Evolutionary conservation across 1,284 basidiomycete species (phyloP), one percentile per base, ranked within the genome.

Genomic region (Crepidotus sp.): DNA sequence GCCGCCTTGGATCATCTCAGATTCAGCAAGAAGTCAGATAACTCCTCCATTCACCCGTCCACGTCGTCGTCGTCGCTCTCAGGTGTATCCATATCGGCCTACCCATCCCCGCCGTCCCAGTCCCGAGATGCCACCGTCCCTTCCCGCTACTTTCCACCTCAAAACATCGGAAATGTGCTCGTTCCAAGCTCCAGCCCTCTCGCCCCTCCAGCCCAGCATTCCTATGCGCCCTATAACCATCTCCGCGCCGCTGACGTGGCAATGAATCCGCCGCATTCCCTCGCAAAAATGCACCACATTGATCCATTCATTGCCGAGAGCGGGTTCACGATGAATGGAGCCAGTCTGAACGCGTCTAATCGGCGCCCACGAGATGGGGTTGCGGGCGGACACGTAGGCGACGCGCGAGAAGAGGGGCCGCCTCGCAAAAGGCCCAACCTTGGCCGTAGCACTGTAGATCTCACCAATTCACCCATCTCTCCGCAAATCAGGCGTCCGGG

Each of bases 151-250:
- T 71, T 71, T 53, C 54, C 62, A 0, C 45, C 50, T 42, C 45
- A 66, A 36, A 61, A 66, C 27, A 55, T 66, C 31, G 76, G 74
- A 57, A 74, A 65, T 41, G 62, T 87, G 40, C 76, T 87, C 41
- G 82, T 83, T 21, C 83, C 83, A 25, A 81, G 71, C 62, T 87
- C 85, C 43, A 86, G 82, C 55, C 81, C 83, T 35, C 55, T 71
- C 22, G 54, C 56, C 24, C 59, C 67, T 32, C 54, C 56, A 10
- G 44, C 59, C 36, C 54, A 59, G 52, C 62, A 57, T 9, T 41
- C 63, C 29, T 64, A 74, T 59, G 61, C 59, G 10, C 54, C 66
- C 14, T 62, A 67, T 50, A 57, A 56, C 26, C 59, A 63, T 7
- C 51, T 55, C 42, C 53, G 50, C 36, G 52, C 49, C 32, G 59